Conservation (phyloP, 306 rosid genomes). For the Inga laurina region DNA sequence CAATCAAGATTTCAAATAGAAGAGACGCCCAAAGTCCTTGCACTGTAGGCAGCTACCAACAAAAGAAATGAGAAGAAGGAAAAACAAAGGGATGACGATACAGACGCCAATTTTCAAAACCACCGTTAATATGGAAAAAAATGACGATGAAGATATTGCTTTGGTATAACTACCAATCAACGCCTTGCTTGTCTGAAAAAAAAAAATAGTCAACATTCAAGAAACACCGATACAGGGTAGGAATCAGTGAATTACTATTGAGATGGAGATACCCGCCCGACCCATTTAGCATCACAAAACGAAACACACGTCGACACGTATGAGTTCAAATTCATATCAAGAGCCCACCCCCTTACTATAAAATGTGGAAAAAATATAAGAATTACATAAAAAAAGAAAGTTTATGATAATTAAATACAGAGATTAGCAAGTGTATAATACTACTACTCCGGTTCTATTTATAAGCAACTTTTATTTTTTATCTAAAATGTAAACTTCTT, state of each 20-base stretch:
- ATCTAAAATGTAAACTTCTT: too few species aligned
- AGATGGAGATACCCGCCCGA: too few species aligned
- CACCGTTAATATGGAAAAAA: neutral
- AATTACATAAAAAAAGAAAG: too few species aligned
- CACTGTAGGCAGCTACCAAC: neutral
- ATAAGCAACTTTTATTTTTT: too few species aligned
- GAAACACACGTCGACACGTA: neutral
- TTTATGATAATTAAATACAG: too few species aligned
- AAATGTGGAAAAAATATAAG: too few species aligned
- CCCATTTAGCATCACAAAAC: too few species aligned
- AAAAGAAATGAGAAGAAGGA: neutral
- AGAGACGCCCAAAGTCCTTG: neutral
- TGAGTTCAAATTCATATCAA: too few species aligned
- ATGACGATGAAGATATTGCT: neutral
- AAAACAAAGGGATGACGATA: neutral
- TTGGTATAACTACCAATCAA: conserved; percentile 27
- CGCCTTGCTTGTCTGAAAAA: neutral
- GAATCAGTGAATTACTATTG: too few species aligned
- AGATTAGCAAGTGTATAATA: too few species aligned
- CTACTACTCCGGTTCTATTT: too few species aligned
- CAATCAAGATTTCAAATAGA: neutral
- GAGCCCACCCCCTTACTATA: neutral
- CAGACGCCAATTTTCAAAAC: neutral
- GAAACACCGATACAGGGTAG: neutral
- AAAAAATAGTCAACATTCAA: neutral